Percentiles rank a stretch among this genome's conserved stretches.
These are phyloP conservation scores for Arabis alpina DNA, from an alignment of 345 rosid species.

Conservation along the genomic window DNA sequence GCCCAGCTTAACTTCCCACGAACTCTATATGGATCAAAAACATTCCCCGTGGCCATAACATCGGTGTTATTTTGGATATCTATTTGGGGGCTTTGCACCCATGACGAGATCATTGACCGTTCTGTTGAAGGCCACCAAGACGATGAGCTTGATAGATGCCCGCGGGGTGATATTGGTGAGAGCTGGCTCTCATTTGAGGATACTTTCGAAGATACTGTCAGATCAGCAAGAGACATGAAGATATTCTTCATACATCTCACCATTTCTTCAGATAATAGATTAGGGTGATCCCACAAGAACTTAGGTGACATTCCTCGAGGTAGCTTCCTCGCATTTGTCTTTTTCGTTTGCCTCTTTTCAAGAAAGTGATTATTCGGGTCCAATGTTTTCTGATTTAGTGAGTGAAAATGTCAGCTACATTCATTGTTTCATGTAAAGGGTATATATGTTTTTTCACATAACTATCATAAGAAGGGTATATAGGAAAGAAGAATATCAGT, in stretches of 20 bases:
- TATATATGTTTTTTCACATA: not conserved
- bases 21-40: constrained; percentile 79
- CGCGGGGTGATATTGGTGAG: constrained; percentile 79
- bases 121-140: constrained; percentile 86
- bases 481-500: constrained; percentile 20
- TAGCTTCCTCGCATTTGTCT: constrained; percentile 47
- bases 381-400: constrained; percentile 50
- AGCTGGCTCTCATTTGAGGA: constrained; percentile 57
- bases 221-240: constrained; percentile 79
- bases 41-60: constrained; percentile 61
- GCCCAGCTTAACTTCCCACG: constrained; percentile 90
- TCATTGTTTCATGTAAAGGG: constrained; percentile 28
- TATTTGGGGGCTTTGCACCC: constrained; percentile 74
- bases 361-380: constrained; percentile 39
- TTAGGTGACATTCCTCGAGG: constrained; percentile 59
- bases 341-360: constrained; percentile 42
- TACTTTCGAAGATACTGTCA: constrained; percentile 59
- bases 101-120: constrained; percentile 72
- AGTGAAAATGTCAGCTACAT: constrained; percentile 15
- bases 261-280: constrained; percentile 84
- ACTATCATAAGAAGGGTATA: constrained; percentile 11
- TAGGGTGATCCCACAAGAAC: constrained; percentile 82
- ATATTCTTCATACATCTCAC: constrained; percentile 91
- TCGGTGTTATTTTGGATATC: constrained; percentile 57
- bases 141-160: constrained; percentile 74